phyloP scores from a whole-genome alignment of 2,329 filamentous ascomycete species.

The Teratosphaeriaceae sp. region DNA sequence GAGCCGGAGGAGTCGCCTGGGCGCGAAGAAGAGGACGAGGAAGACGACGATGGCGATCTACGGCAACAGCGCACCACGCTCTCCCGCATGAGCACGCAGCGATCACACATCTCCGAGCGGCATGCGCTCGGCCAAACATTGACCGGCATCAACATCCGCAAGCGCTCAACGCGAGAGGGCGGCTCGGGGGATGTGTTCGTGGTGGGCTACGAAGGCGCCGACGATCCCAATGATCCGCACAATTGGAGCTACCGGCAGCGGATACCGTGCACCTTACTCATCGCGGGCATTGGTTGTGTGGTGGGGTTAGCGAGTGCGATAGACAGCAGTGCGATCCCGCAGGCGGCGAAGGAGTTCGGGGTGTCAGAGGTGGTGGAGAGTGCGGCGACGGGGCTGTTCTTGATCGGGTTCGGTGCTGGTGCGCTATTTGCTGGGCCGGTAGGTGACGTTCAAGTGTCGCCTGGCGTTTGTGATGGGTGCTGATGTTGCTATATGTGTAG shows the following conservation, averaged over 20 bases:
- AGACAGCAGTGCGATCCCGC: constrained; percentile 42
- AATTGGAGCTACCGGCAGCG: constrained; percentile 29
- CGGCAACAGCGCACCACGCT: constrained; percentile 16
- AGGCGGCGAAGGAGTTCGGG: constrained; percentile 40
- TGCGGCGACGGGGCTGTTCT: constrained; percentile 40
- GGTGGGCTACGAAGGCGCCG: constrained; percentile 31
- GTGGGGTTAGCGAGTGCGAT: constrained; percentile 49
- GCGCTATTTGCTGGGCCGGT: constrained; percentile 44
- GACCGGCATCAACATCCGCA: constrained; percentile 32
- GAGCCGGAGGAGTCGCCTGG: constrained; percentile 6
- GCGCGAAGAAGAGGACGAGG: constrained; percentile 19
- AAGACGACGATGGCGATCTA: constrained; percentile 17
- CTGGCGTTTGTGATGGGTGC: no score
- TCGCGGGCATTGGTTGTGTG: constrained; percentile 41
- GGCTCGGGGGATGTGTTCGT: constrained; percentile 34
- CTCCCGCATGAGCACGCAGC: constrained; percentile 24
- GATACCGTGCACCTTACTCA: constrained; percentile 28
- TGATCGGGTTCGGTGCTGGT: constrained; percentile 40
- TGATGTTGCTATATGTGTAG: no score
- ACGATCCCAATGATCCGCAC: constrained; percentile 32
- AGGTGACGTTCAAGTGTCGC: no score
- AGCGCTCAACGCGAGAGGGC: constrained; percentile 30
- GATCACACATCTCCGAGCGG: constrained; percentile 18
- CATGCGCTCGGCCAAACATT: constrained; percentile 29
- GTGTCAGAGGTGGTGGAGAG: constrained; percentile 47